Conservation (phyloP, 805 yeast species). For the Nakazawaea peltata region DNA sequence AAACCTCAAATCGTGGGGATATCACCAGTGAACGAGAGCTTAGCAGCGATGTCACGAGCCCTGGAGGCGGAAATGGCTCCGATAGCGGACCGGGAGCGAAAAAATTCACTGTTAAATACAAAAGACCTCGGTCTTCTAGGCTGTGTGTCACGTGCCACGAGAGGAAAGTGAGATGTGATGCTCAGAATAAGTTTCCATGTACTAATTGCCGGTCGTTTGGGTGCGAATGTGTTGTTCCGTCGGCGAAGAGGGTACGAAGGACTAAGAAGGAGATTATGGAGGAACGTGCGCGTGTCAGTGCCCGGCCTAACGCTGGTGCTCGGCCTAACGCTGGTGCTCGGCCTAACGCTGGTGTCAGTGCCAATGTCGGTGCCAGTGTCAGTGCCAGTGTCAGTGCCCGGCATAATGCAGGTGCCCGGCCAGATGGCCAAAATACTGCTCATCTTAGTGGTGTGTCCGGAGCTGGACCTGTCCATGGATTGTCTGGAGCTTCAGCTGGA, state of each 20-base stretch:
- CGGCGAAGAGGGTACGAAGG: slow-evolving; percentile 37
- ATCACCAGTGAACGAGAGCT: too few species aligned
- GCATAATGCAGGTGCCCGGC: too few species aligned
- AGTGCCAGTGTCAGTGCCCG: too few species aligned
- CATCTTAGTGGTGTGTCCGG: too few species aligned
- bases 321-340: not conserved
- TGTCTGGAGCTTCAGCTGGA: too few species aligned
- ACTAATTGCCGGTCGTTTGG: slow-evolving; percentile 69
- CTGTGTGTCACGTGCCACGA: slow-evolving; percentile 77
- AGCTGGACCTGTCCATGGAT: too few species aligned
- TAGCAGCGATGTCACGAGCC: too few species aligned
- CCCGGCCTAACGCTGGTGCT: not conserved
- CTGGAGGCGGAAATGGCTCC: not conserved
- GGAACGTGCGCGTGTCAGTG: slow-evolving; percentile 5
- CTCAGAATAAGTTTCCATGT: slow-evolving; percentile 48
- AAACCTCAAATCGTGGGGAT: too few species aligned
- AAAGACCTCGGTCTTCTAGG: slow-evolving; percentile 54
- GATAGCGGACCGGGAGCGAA: not conserved
- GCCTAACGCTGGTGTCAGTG: not conserved
- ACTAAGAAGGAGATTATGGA: slow-evolving; percentile 17
- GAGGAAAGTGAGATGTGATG: slow-evolving; percentile 76
- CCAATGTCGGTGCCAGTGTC: not conserved
- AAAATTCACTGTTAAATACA: slow-evolving; percentile 25
- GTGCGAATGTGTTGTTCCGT: slow-evolving; percentile 64
- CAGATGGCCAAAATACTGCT: too few species aligned